Percentiles rank a stretch among this genome's conserved stretches.
Evolutionary conservation across 108 stramenopile species (phyloP).

Genomic region (Pseudonitzschia multiseries): DNA sequence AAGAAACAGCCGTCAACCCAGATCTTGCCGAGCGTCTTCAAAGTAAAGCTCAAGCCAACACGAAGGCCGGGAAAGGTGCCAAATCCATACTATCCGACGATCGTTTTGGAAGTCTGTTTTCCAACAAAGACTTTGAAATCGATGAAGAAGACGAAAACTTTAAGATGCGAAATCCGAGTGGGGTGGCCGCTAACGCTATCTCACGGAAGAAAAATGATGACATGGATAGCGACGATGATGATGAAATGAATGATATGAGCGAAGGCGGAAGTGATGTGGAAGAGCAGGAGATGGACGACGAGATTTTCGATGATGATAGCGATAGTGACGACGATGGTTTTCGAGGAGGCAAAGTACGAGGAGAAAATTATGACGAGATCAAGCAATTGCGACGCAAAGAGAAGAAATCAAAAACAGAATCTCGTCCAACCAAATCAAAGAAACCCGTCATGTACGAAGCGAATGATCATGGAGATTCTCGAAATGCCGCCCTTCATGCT

Average conservation of each 20-base stretch:
- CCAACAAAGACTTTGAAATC: slow-evolving; percentile 92
- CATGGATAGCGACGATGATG: slow-evolving; percentile 76
- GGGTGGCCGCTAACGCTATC: slow-evolving; percentile 50
- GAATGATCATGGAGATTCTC: slow-evolving; percentile 52
- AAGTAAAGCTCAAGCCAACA: slow-evolving; percentile 55
- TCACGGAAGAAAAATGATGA: slow-evolving; percentile 68
- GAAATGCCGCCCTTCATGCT: slow-evolving; percentile 48
- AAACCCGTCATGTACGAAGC: slow-evolving; percentile 70
- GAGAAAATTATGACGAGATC: slow-evolving; percentile 67
- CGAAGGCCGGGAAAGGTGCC: slow-evolving; percentile 77
- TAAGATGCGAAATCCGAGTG: slow-evolving; percentile 94
- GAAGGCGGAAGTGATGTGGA: slow-evolving; percentile 36
- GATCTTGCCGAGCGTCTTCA: slow-evolving; percentile 75
- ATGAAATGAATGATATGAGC: slow-evolving; percentile 32
- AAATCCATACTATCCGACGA: slow-evolving; percentile 86
- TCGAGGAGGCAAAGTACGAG: slow-evolving; percentile 77
- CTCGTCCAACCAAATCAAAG: slow-evolving; percentile 35
- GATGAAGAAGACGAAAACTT: slow-evolving; percentile 94
- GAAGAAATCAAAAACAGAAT: slow-evolving; percentile 12
- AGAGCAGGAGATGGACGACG: slow-evolving; percentile 43
- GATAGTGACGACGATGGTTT: slow-evolving; percentile 81
- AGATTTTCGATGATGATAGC: slow-evolving; percentile 30
- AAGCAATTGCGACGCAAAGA: slow-evolving; percentile 32
- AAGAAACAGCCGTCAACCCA: slow-evolving; percentile 69
- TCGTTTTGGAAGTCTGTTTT: slow-evolving; percentile 93